Conservation (phyloP, 176 grass and related monocot genomes). For the Eragrostis curvula region DNA sequence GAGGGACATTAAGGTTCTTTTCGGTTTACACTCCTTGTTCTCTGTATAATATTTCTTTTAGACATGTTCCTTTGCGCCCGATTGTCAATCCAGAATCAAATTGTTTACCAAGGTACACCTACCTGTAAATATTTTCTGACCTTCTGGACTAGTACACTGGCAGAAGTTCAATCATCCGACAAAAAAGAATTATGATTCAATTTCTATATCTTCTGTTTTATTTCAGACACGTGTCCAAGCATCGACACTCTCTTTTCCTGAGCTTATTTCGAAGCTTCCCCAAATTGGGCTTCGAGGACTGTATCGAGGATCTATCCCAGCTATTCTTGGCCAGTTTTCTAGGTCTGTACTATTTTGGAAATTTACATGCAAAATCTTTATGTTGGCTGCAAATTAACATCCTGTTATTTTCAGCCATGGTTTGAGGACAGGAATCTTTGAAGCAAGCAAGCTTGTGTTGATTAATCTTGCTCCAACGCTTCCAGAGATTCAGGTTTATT, state of each 20-base stretch:
- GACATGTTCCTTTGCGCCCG: background rate
- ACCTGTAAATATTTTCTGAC: background rate
- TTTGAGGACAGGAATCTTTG: conserved; percentile 97
- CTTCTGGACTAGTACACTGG: background rate
- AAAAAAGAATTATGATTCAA: conserved; percentile 22
- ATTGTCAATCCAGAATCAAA: background rate
- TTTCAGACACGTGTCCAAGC: conserved; percentile 92
- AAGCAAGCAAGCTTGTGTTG: conserved; percentile 92
- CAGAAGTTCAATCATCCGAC: background rate
- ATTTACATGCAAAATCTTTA: conserved; percentile 26
- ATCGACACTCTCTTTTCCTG: conserved; percentile 94
- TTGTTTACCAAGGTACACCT: conserved; percentile 19
- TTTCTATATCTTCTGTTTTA: conserved; percentile 14
- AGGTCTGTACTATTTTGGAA: conserved; percentile 49
- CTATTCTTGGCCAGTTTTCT: conserved; percentile 98
- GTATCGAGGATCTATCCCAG: conserved; percentile 94
- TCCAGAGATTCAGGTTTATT: conserved; percentile 83
- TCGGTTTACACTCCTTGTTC: background rate
- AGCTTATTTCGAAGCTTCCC: conserved; percentile 83
- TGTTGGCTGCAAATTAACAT: conserved; percentile 37
- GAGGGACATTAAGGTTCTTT: background rate
- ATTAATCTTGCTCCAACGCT: conserved; percentile 85
- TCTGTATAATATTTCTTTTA: conserved; percentile 1
- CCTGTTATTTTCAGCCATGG: conserved; percentile 73
- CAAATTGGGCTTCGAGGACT: conserved; percentile 91